phyloP scores from a whole-genome alignment of 805 yeast species.

The Ogataea thermomethanolica region DNA sequence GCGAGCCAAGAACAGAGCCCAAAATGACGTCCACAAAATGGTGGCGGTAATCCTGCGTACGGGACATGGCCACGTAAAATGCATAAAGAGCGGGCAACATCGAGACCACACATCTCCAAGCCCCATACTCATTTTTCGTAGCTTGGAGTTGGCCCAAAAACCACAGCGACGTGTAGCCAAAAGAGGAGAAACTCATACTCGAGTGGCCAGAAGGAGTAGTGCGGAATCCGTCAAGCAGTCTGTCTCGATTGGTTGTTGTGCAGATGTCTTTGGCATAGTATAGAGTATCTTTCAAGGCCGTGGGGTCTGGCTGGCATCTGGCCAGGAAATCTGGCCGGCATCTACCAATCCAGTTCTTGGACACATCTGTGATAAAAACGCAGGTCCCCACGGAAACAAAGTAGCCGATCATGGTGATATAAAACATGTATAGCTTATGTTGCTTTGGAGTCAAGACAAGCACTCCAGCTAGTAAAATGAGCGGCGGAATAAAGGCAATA shows the following conservation, averaged over 20 bases:
- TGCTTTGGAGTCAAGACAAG: constrained; percentile 42
- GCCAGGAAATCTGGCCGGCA: constrained; percentile 90
- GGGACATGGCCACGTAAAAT: constrained; percentile 68
- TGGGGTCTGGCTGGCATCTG: constrained; percentile 68
- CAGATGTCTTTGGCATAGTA: constrained; percentile 64
- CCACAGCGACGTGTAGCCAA: constrained; percentile 64
- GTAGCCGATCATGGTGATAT: constrained; percentile 65
- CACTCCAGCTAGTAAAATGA: constrained; percentile 33
- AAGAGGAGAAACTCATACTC: constrained; percentile 63
- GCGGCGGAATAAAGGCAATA: constrained; percentile 49
- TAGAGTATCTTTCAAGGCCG: constrained; percentile 51
- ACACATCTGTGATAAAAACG: constrained; percentile 61
- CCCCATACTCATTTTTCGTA: constrained; percentile 42
- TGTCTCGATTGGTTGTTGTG: constrained; percentile 44
- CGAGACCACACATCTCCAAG: constrained; percentile 59
- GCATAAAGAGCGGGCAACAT: constrained; percentile 66
- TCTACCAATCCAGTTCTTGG: constrained; percentile 85
- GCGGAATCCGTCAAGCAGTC: constrained; percentile 67
- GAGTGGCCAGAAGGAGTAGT: constrained; percentile 85
- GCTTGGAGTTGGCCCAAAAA: constrained; percentile 58
- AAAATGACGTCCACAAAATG: constrained; percentile 80
- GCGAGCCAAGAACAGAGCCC: constrained; percentile 66
- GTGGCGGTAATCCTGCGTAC: constrained; percentile 92
- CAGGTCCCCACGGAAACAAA: constrained; percentile 56
- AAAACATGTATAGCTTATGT: constrained; percentile 58